Evolutionary conservation across 257 asterid genomes (phyloP).

Genomic region (Salvia miltiorrhiza): DNA sequence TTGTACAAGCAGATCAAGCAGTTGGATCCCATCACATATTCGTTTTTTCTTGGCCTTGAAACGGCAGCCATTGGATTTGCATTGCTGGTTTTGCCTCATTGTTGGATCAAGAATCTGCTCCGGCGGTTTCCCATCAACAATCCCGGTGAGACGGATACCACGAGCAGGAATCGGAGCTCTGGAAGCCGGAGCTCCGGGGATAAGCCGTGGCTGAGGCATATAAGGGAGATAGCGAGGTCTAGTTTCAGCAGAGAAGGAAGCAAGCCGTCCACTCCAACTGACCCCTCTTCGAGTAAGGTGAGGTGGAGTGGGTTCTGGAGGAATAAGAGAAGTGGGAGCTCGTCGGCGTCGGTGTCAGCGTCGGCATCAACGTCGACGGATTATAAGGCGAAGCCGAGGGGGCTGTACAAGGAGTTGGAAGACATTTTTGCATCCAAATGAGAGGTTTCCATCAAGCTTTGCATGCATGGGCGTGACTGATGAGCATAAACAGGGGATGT

Average conservation of each 20-base stretch:
- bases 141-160: conserved; percentile 30
- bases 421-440: conserved; percentile 79
- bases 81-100: conserved; percentile 47
- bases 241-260: conserved; percentile 64
- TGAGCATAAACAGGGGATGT: not conserved
- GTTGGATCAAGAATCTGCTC: conserved; percentile 37
- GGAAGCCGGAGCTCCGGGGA: conserved; percentile 63
- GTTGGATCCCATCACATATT: conserved; percentile 52
- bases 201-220: conserved; percentile 70
- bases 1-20: conserved; percentile 53
- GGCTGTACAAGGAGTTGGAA: conserved; percentile 72
- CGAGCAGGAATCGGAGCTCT: conserved; percentile 36
- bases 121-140: conserved; percentile 41
- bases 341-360: conserved; percentile 55
- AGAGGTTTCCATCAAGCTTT: not conserved
- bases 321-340: conserved; percentile 64
- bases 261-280: conserved; percentile 26
- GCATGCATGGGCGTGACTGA: not conserved
- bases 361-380: conserved; percentile 50
- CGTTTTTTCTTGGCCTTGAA: conserved; percentile 57
- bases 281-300: conserved; percentile 63
- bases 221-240: conserved; percentile 70
- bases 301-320: conserved; percentile 69
- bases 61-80: conserved; percentile 57
- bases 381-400: conserved; percentile 56